phyloP scores from a whole-genome alignment of 495 filamentous ascomycete genomes.

The Thermochaetoides thermophila region DNA sequence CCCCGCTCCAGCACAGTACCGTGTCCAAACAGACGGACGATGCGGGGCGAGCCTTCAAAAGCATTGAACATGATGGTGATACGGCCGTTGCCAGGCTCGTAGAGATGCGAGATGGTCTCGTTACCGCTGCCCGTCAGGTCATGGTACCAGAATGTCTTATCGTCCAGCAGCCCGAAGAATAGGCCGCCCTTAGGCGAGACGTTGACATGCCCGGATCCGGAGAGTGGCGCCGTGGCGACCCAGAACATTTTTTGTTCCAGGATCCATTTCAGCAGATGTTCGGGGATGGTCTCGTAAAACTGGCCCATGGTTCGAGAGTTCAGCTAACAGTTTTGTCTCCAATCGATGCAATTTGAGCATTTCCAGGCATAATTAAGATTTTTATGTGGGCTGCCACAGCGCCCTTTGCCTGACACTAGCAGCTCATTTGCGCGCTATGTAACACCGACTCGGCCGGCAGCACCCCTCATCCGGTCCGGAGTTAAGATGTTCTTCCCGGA shows the following conservation, averaged over 20 bases:
- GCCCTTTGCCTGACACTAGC: too few species aligned
- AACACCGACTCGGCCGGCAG: too few species aligned
- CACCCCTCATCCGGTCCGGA: too few species aligned
- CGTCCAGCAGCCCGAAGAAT: constrained; percentile 44
- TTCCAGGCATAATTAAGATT: too few species aligned
- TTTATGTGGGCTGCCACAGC: too few species aligned
- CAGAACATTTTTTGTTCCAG: constrained; percentile 51
- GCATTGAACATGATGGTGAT: constrained; percentile 58
- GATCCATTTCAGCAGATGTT: constrained; percentile 41
- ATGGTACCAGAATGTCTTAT: constrained; percentile 50
- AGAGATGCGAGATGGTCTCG: constrained; percentile 58
- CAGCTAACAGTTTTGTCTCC: too few species aligned
- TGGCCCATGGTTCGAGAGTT: constrained; percentile 47
- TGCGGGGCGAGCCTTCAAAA: constrained; percentile 48
- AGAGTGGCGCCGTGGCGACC: constrained; percentile 49
- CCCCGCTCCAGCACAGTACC: constrained; percentile 50
- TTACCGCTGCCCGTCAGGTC: constrained; percentile 56
- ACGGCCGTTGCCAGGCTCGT: constrained; percentile 52
- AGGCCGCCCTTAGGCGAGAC: constrained; percentile 55
- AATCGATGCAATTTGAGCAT: background rate
- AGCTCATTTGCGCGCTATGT: too few species aligned
- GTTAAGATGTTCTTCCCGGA: too few species aligned
- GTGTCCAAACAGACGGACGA: constrained; percentile 55
- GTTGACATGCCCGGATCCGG: constrained; percentile 42
- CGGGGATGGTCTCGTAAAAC: constrained; percentile 46